A percentile compares a stretch with the other conserved stretches of the same genome.
Evolutionary conservation across 2,329 filamentous ascomycete genomes (phyloP).

Genomic region (Neonectria neomacrospora): DNA sequence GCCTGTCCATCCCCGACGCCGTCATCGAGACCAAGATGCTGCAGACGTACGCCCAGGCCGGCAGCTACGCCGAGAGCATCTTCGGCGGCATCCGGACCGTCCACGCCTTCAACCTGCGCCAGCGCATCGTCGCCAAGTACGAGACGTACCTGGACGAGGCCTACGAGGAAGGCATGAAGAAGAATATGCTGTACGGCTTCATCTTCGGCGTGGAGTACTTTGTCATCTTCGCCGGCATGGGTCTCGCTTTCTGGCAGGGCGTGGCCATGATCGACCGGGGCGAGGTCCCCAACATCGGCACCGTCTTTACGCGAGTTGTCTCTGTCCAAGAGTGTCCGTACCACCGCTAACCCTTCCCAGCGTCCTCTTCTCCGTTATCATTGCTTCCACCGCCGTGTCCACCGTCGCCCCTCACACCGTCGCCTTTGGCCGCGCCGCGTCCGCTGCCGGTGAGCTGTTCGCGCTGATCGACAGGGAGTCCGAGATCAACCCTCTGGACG

Average conservation of each 20-base stretch:
- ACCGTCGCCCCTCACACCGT: slow-evolving; percentile 47
- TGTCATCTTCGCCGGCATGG: slow-evolving; percentile 52
- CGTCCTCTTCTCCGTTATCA: slow-evolving; percentile 50
- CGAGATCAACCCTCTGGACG: neutral
- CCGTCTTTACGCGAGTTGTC: slow-evolving; percentile 49
- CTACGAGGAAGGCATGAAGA: slow-evolving; percentile 47
- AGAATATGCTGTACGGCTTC: slow-evolving; percentile 48
- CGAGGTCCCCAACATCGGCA: slow-evolving; percentile 48
- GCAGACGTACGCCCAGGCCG: slow-evolving; percentile 46
- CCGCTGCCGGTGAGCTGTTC: slow-evolving; percentile 40
- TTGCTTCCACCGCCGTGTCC: slow-evolving; percentile 48
- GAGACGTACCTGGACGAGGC: slow-evolving; percentile 49
- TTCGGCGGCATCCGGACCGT: slow-evolving; percentile 50
- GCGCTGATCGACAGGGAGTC: neutral
- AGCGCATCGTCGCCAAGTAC: slow-evolving; percentile 49
- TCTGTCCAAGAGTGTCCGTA: too few species aligned
- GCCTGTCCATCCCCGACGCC: slow-evolving; percentile 38
- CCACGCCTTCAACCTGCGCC: slow-evolving; percentile 53
- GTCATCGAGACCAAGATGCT: slow-evolving; percentile 46
- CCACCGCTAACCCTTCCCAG: slow-evolving; percentile 23
- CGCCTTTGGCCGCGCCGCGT: slow-evolving; percentile 47
- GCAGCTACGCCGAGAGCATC: slow-evolving; percentile 48
- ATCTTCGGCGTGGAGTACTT: slow-evolving; percentile 51
- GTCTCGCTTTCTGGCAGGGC: slow-evolving; percentile 56
- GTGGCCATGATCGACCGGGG: slow-evolving; percentile 48